These are phyloP conservation scores for Erodium maritimum DNA, from an alignment of 345 rosid genomes.

Conservation along the genomic window DNA sequence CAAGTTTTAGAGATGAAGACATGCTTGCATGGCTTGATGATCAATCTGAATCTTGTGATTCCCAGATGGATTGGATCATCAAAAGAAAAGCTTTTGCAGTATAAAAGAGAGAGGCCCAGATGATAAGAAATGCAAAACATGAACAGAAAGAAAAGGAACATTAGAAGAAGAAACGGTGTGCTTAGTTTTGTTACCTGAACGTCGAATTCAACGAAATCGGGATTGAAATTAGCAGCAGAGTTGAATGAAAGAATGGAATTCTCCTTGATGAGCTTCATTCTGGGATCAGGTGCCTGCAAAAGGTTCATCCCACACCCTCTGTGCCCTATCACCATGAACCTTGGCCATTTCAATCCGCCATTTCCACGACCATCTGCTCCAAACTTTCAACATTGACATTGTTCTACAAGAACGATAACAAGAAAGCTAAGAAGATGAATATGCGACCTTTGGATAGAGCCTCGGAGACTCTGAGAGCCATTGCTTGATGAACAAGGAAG, in stretches of 20 bases:
- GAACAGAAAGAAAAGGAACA: too few species aligned
- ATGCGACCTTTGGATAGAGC: too few species aligned
- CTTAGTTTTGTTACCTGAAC: slow-evolving; percentile 75
- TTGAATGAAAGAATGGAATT: slow-evolving; percentile 75
- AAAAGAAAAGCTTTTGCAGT: neutral
- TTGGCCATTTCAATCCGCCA: slow-evolving; percentile 26
- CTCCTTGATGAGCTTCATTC: slow-evolving; percentile 62
- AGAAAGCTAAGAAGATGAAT: neutral
- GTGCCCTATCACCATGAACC: slow-evolving; percentile 71
- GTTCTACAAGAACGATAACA: neutral
- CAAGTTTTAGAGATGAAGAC: too few species aligned
- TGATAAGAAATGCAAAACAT: neutral
- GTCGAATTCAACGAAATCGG: slow-evolving; percentile 83
- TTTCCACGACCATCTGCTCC: slow-evolving; percentile 12
- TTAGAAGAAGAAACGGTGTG: neutral
- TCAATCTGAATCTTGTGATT: too few species aligned
- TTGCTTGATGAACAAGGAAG: too few species aligned
- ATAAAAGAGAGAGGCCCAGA: neutral
- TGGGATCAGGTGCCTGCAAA: slow-evolving; percentile 47
- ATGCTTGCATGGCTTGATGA: too few species aligned
- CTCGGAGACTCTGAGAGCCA: too few species aligned
- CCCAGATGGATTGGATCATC: too few species aligned
- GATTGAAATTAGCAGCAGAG: slow-evolving; percentile 50
- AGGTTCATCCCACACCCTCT: slow-evolving; percentile 84
- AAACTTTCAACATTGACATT: too few species aligned